Evolutionary conservation across 106 monocot species (phyloP).

Genomic region (Dactylorhiza incarnata): DNA sequence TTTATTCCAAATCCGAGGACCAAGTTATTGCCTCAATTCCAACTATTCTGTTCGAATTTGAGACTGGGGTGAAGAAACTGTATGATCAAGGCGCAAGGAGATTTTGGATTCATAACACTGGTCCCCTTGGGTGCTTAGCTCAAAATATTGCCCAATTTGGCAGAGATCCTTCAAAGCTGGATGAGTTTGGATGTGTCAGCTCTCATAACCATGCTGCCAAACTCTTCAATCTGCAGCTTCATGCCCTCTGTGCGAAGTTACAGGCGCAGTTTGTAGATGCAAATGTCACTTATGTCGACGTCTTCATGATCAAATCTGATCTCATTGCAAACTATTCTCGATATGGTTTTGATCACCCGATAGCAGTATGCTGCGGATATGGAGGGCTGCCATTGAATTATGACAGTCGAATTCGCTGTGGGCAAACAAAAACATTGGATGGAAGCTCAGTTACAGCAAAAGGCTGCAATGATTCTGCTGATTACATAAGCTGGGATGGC

Average conservation of each 20-base stretch:
- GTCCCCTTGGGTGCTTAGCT: conserved; percentile 86
- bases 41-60: conserved; percentile 71
- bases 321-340: conserved; percentile 72
- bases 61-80: conserved; percentile 73
- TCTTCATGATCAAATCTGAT: conserved; percentile 67
- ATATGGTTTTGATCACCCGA: conserved; percentile 74
- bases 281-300: conserved; percentile 59
- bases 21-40: conserved; percentile 82
- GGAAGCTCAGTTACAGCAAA: conserved; percentile 54
- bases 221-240: conserved; percentile 86
- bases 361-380: conserved; percentile 67
- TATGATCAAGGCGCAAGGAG: conserved; percentile 85
- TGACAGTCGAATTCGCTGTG: conserved; percentile 52
- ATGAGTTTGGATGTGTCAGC: conserved; percentile 66
- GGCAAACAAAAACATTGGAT: conserved; percentile 60
- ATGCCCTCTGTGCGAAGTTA: conserved; percentile 65
- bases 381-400: conserved; percentile 79
- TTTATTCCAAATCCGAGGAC: conserved; percentile 74
- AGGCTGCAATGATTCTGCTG: conserved; percentile 51
- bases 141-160: conserved; percentile 65
- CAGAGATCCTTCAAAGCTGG: conserved; percentile 72
- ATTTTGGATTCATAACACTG: conserved; percentile 94
- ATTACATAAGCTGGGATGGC: conserved; percentile 84
- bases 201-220: conserved; percentile 71
- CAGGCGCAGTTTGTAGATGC: conserved; percentile 42